A percentile compares a stretch with the other conserved stretches of the same genome.
phyloP scores from a whole-genome alignment of 225 moss, liverwort and hornwort species.

The Antitrichia curtipendula region DNA sequence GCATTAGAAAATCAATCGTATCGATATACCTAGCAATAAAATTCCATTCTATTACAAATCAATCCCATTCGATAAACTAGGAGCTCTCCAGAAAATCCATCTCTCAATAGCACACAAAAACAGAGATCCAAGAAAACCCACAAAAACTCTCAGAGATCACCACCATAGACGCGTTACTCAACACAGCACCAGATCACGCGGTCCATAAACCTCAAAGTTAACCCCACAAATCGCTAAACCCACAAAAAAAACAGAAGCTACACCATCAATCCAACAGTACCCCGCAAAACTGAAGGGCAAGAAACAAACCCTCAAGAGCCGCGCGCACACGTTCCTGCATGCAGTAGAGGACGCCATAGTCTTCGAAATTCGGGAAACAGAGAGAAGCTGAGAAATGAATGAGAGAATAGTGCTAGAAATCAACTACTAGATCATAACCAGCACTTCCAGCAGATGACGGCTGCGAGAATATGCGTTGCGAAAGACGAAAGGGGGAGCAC shows the following conservation, averaged over 20 bases:
- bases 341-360: slow-evolving; percentile 23
- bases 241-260: not conserved
- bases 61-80: not conserved
- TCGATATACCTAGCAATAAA: not conserved
- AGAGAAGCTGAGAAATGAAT: not conserved
- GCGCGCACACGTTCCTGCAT: slow-evolving; percentile 10
- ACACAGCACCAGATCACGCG: not conserved
- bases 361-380: not conserved
- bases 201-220: not conserved
- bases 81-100: not conserved
- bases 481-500: not conserved
- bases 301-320: slow-evolving; percentile 19
- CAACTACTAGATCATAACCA: not conserved
- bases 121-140: not conserved
- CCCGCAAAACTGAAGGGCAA: not conserved
- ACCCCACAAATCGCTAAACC: not conserved
- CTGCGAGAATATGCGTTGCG: not conserved
- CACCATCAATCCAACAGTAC: not conserved
- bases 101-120: not conserved
- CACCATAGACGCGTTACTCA: not conserved
- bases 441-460: not conserved
- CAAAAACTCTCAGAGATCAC: not conserved
- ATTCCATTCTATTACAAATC: not conserved
- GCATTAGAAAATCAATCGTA: not conserved
- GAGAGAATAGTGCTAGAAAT: not conserved